Base-by-base conservation (phyloP, 1,284 basidiomycete genomes). In the Malassezia vespertilionis region DNA sequence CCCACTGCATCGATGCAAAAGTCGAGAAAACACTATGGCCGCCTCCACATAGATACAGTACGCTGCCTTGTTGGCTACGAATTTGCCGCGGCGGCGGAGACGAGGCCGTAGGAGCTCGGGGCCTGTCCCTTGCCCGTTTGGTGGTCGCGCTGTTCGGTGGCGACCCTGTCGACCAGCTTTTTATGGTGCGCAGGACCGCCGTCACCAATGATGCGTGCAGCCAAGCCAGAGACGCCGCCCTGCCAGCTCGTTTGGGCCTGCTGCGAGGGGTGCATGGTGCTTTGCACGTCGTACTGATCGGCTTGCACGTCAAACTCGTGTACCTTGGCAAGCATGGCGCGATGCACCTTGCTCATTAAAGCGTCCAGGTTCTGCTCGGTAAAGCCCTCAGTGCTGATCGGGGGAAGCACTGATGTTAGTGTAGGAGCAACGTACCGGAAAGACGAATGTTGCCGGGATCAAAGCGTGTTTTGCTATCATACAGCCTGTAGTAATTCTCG, bases 401-500 rank as follows among this genome's bases (percentile, higher is more conserved):
- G 84, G 10, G 82, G 81, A 5, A 90, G 78, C 27, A 86, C 85
- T 51, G 35, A 22, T 49, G 31, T 51, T 28, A 5, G 44, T 47
- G 6, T 50, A 52, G 7, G 22, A 31, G 27, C 10, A 31, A 20
- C n/a, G 10, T n/a, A 90, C 89, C 84, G 77, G 80, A 80, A 56
- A 96, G 77, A 65, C 79, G 84, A 51, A 96, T 75, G 17, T 76
- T 77, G 0, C 90, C 91, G 24, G 75, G 72, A 32, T 83, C 82
- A 61, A 96, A 87, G 12, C 83, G 71, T 37, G 81, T 82, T 59
- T 80, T 77, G 52, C 79, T 80, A 72, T 91, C 93, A 48, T 61
- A 67, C 21, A 91, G 62, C 51, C 79, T 75, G 79, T 84, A 83
- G 71, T 95, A 95, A 72, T 96, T 96, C 73, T 97, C 89, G 57